Percentiles rank a stretch among this genome's conserved stretches.
Conservation (phyloP, 129 eudicot species). For the Flaveria brownii region DNA sequence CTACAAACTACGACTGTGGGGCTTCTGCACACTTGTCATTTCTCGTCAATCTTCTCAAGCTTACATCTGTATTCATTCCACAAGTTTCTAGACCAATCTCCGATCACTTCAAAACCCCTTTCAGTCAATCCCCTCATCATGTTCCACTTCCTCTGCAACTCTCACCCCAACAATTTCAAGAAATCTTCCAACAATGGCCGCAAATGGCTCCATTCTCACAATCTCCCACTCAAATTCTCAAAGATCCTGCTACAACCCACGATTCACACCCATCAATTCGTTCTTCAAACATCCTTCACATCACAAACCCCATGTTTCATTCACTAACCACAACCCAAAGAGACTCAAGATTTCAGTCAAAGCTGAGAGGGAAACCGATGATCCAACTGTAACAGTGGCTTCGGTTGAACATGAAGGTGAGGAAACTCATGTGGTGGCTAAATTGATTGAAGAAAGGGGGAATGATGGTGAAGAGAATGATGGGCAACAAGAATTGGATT, state of each 20-base stretch:
- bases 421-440: slow-evolving; percentile 38
- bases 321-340: slow-evolving; percentile 34
- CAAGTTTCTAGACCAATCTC: slow-evolving; percentile 64
- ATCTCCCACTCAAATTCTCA: slow-evolving; percentile 40
- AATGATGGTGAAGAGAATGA: slow-evolving; percentile 22
- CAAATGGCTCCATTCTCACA: slow-evolving; percentile 33
- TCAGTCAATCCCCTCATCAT: slow-evolving; percentile 4
- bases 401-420: slow-evolving; percentile 38
- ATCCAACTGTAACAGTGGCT: slow-evolving; percentile 41
- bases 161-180: background rate
- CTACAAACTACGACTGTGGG: slow-evolving; percentile 1
- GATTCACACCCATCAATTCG: slow-evolving; percentile 16
- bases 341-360: slow-evolving; percentile 44
- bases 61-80: slow-evolving; percentile 58
- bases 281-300: slow-evolving; percentile 36
- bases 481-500: slow-evolving; percentile 72
- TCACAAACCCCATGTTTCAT: slow-evolving; percentile 28
- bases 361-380: slow-evolving; percentile 56
- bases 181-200: slow-evolving; percentile 54
- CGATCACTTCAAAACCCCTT: slow-evolving; percentile 13
- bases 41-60: background rate
- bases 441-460: slow-evolving; percentile 5
- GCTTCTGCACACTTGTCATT: slow-evolving; percentile 23
- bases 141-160: slow-evolving; percentile 1
- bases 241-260: slow-evolving; percentile 28